A percentile compares a stretch with the other conserved stretches of the same genome.
phyloP scores from a whole-genome alignment of 805 yeast genomes.

The Candida golubevii region DNA sequence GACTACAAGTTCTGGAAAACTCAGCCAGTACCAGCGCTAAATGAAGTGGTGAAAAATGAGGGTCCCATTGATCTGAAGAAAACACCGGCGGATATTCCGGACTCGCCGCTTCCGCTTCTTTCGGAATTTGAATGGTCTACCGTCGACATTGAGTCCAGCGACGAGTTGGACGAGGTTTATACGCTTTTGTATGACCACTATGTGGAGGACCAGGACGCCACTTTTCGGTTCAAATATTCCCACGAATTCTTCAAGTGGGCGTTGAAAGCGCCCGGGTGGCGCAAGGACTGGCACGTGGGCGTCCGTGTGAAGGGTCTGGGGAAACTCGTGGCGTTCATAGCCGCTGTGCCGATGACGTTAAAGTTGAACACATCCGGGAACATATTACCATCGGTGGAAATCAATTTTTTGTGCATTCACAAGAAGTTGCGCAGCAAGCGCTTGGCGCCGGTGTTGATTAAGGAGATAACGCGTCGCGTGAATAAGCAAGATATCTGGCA shows the following conservation, averaged over 20 bases:
- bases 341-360: slow-evolving; percentile 79
- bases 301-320: slow-evolving; percentile 77
- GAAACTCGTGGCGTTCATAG: slow-evolving; percentile 85
- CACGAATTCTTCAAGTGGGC: slow-evolving; percentile 89
- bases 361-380: slow-evolving; percentile 49
- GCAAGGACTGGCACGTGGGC: slow-evolving; percentile 85
- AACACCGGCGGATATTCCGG: slow-evolving; percentile 68
- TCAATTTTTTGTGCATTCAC: slow-evolving; percentile 91
- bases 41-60: slow-evolving; percentile 60
- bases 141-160: slow-evolving; percentile 52
- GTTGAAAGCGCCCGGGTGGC: slow-evolving; percentile 89
- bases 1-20: slow-evolving; percentile 97
- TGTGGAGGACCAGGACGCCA: slow-evolving; percentile 90
- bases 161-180: slow-evolving; percentile 72
- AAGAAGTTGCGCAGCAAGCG: slow-evolving; percentile 91
- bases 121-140: slow-evolving; percentile 87
- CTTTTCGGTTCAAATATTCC: slow-evolving; percentile 86
- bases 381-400: slow-evolving; percentile 66
- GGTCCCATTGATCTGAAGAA: slow-evolving; percentile 77
- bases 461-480: slow-evolving; percentile 91
- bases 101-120: slow-evolving; percentile 64
- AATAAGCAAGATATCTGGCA: slow-evolving; percentile 87
- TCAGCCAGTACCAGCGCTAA: slow-evolving; percentile 84
- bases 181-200: slow-evolving; percentile 80
- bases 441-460: slow-evolving; percentile 88